A percentile compares a stretch with the other conserved stretches of the same genome.
These are phyloP conservation scores for Pseudoneurospora amorphoporcata DNA, from an alignment of 495 filamentous ascomycete species.

Conservation along the genomic window DNA sequence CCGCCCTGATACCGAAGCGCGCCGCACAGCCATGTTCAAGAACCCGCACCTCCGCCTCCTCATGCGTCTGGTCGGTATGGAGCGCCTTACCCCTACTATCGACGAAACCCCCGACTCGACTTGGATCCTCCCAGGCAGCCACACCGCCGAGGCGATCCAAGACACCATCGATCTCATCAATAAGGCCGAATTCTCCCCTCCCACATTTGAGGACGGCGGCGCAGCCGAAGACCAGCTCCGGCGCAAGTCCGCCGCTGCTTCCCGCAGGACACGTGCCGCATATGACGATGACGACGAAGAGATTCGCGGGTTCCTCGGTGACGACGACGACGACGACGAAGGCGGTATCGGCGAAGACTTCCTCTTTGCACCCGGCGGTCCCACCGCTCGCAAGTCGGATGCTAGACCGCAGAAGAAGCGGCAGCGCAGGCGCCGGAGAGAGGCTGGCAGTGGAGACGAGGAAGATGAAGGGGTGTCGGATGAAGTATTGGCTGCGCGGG, in stretches of 20 bases:
- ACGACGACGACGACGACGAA: conserved; percentile 54
- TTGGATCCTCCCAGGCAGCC: conserved; percentile 66
- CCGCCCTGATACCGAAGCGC: conserved; percentile 55
- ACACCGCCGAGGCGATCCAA: conserved; percentile 52
- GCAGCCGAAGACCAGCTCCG: conserved; percentile 67
- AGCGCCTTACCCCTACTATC: conserved; percentile 49
- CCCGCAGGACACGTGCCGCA: conserved; percentile 30
- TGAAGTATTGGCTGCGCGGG: conserved; percentile 32
- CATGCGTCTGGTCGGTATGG: conserved; percentile 64
- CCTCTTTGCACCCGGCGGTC: conserved; percentile 59
- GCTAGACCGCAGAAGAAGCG: conserved; percentile 34
- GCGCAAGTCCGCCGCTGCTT: conserved; percentile 45
- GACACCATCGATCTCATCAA: conserved; percentile 53
- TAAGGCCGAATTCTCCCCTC: conserved; percentile 61
- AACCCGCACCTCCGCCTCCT: conserved; percentile 86
- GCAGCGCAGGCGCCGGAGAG: conserved; percentile 28
- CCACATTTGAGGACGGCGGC: conserved; percentile 55
- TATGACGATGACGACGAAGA: conserved; percentile 55
- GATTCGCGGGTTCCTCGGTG: conserved; percentile 41
- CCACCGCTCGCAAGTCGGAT: conserved; percentile 39
- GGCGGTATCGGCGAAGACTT: conserved; percentile 41
- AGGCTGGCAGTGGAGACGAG: conserved; percentile 36
- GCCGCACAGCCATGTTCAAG: conserved; percentile 68
- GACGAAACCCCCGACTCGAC: conserved; percentile 60
- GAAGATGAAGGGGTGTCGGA: conserved; percentile 35